Evolutionary conservation across 805 yeast species (phyloP).

Genomic region (Candida golubevii): DNA sequence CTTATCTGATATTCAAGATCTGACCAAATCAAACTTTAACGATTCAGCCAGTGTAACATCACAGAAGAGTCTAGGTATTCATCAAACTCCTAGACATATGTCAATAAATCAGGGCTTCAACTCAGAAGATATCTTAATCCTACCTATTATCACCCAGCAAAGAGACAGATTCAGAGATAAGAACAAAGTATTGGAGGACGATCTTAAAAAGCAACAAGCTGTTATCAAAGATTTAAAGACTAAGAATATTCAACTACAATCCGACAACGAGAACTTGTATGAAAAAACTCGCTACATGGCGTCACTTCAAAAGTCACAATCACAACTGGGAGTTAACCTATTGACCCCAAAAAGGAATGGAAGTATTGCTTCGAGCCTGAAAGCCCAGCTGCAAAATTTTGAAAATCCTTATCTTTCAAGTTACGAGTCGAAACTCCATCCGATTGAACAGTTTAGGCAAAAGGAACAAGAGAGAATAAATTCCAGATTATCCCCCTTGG

Average conservation of each 20-base stretch:
- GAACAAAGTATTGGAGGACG: conserved; percentile 80
- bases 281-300: conserved; percentile 71
- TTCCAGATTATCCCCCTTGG: conserved; percentile 70
- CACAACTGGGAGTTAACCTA: conserved; percentile 11
- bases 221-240: conserved; percentile 57
- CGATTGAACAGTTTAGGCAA: conserved; percentile 76
- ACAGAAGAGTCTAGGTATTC: conserved; percentile 39
- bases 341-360: conserved; percentile 30
- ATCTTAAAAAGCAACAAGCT: conserved; percentile 54
- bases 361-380: too few relatives aligned
- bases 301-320: conserved; percentile 36
- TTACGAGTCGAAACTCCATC: conserved; percentile 77
- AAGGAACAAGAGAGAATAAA: conserved; percentile 72
- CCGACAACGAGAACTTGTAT: conserved; percentile 73
- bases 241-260: conserved; percentile 59
- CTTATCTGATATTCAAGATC: conserved; percentile 52
- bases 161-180: conserved; percentile 88
- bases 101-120: conserved; percentile 38
- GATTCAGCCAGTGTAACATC: conserved; percentile 68
- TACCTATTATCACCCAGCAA: conserved; percentile 90
- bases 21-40: conserved; percentile 36
- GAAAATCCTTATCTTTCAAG: conserved; percentile 57
- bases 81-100: conserved; percentile 14
- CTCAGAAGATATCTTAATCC: conserved; percentile 44
- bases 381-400: conserved; percentile 27